A percentile compares a stretch with the other conserved stretches of the same genome.
These are phyloP conservation scores for Elsinoe australis DNA, from an alignment of 2,329 filamentous ascomycete species.

Conservation along the genomic window DNA sequence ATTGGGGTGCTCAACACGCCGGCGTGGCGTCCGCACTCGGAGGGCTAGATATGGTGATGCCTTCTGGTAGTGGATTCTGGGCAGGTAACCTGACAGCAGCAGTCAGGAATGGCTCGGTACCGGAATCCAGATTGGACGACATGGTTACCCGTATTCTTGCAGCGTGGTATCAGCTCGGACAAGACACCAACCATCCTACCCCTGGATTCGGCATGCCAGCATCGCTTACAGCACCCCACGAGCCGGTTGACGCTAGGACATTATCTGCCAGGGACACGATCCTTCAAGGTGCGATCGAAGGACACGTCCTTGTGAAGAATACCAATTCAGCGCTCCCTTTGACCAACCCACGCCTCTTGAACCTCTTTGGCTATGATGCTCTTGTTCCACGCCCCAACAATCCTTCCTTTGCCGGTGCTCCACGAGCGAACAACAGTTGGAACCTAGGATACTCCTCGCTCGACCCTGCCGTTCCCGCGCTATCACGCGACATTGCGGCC, in stretches of 20 bases:
- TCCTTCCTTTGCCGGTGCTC: slow-evolving; percentile 34
- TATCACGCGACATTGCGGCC: slow-evolving; percentile 37
- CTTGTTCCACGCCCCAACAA: slow-evolving; percentile 42
- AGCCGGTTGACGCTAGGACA: slow-evolving; percentile 49
- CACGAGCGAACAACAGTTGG: slow-evolving; percentile 11
- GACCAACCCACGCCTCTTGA: slow-evolving; percentile 39
- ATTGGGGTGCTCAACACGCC: slow-evolving; percentile 54
- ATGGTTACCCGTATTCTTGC: slow-evolving; percentile 41
- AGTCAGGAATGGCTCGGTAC: slow-evolving; percentile 24
- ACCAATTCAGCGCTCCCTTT: slow-evolving; percentile 38
- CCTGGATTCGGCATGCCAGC: slow-evolving; percentile 48
- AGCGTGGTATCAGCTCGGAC: slow-evolving; percentile 43
- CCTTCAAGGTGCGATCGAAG: slow-evolving; percentile 50
- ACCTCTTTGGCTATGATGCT: slow-evolving; percentile 45
- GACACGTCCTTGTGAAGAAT: slow-evolving; percentile 41
- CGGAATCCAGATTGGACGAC: slow-evolving; percentile 35
- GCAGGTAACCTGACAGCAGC: slow-evolving; percentile 25
- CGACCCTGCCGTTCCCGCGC: slow-evolving; percentile 9
- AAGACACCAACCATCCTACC: slow-evolving; percentile 35
- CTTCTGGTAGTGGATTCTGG: slow-evolving; percentile 28
- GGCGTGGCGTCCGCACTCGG: slow-evolving; percentile 51
- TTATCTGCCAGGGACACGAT: slow-evolving; percentile 59
- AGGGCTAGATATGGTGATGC: slow-evolving; percentile 61
- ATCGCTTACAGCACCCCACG: slow-evolving; percentile 45
- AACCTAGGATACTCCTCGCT: slow-evolving; percentile 17